Evolutionary conservation across 495 filamentous ascomycete species (phyloP), one percentile per base, ranked within the genome.

Genomic region (Lichenothelia convexa): DNA sequence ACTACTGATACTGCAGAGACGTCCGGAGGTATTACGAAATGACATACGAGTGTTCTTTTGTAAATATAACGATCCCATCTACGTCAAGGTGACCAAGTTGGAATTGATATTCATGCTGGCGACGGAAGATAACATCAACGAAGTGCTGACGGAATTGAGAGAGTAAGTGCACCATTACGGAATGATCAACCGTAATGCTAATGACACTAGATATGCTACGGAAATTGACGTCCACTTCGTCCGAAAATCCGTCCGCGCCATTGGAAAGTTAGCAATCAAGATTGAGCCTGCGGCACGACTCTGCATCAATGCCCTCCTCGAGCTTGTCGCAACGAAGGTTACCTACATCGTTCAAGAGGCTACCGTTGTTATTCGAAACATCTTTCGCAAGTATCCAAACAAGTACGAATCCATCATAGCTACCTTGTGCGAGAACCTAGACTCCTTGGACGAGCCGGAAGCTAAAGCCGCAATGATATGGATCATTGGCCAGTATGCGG

Each of bases 1-100:
- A 3, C 67, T 95, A 12, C 63, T 99, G 12, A 93, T 97, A 43
- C 61, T 99, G 33, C 89, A 99, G 53, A 72, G 89, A 43, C 68
- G 86, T 36, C 89, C 89, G 1, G 89, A 95, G 45, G 85, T 99
- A 2, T 62, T 99, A 5, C 71, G 89, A 26, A 95, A 93, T 56
- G 89, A 99, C 57, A 93, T 99, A 39, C 70, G 89, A 8, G 87
- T 95, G 31, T 99, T 99, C 60, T 97, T 97, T 59, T 99, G 89
- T 70, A 99, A 99, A 67, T 99, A 99, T 62, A 99, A 99, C 46
- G 89, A 99, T 49, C 89, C 91, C 0, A 95, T 95, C 38, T 99
- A 99, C 49, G 89, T 99, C 61, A 99, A 99, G 57, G 89, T 99
- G 45, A 95, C 91, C 9, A 99, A 99, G 57, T 68, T 99, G 34